Evolutionary conservation across 352 stramenopile species (phyloP).

Genomic region (Pythium graminicola): DNA sequence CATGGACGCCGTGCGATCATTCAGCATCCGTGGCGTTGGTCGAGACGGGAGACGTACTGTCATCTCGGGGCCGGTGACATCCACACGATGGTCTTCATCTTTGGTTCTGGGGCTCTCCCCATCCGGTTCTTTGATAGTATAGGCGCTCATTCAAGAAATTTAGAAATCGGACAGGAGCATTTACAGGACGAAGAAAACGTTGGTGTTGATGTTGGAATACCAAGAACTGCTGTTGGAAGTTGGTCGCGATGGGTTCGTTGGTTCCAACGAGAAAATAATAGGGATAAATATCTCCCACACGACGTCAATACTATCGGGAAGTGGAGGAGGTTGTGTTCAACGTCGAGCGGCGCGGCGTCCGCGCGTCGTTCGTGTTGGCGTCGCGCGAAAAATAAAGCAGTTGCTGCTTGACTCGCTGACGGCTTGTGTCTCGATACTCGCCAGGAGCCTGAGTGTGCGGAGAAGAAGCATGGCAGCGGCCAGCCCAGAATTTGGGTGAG

Average conservation of each 20-base stretch:
- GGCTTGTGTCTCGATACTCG: conserved; percentile 14
- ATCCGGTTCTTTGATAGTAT: conserved; percentile 1
- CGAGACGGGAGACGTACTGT: not conserved
- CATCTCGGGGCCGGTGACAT: conserved; percentile 6
- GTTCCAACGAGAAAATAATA: too few relatives aligned
- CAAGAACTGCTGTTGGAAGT: not conserved
- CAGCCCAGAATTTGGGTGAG: not conserved
- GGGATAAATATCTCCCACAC: too few relatives aligned
- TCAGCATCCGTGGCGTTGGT: conserved; percentile 4
- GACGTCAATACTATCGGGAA: too few relatives aligned
- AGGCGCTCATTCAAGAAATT: not conserved
- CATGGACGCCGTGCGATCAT: conserved; percentile 19
- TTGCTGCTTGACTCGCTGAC: conserved; percentile 2
- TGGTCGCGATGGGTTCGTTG: too few relatives aligned
- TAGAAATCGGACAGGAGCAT: not conserved
- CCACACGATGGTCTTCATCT: conserved; percentile 6
- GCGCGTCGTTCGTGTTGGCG: too few relatives aligned
- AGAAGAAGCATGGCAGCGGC: conserved; percentile 7
- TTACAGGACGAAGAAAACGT: not conserved
- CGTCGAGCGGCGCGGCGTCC: too few relatives aligned
- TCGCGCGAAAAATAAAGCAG: too few relatives aligned
- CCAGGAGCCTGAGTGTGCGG: not conserved
- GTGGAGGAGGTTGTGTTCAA: too few relatives aligned
- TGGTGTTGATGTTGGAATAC: conserved; percentile 2
- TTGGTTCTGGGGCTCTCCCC: not conserved